phyloP scores from a whole-genome alignment of 352 stramenopile genomes.

The Thraustochytrium aureum region DNA sequence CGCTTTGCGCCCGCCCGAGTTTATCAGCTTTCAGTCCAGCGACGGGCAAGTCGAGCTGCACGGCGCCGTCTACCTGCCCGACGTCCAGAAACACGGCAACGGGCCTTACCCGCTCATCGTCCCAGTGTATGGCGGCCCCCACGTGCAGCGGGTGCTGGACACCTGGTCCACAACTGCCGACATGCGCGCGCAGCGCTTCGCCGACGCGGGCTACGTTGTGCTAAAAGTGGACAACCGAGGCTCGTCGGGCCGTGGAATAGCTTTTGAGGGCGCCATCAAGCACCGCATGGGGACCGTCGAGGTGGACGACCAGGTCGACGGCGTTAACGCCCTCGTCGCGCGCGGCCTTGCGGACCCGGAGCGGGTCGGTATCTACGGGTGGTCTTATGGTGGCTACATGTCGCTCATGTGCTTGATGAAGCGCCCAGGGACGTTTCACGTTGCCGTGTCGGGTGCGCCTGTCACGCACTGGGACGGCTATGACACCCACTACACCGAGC shows the following conservation, averaged over 20 bases:
- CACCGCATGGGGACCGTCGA: conserved; percentile 85
- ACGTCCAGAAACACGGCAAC: conserved; percentile 73
- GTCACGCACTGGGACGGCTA: conserved; percentile 98
- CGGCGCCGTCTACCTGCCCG: conserved; percentile 86
- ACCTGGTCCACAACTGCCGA: conserved; percentile 88
- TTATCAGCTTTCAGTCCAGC: conserved; percentile 69
- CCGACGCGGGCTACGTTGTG: conserved; percentile 79
- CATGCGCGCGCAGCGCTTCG: conserved; percentile 85
- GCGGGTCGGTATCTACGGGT: conserved; percentile 92
- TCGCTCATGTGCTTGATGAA: conserved; percentile 94
- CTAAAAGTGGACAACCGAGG: conserved; percentile 96
- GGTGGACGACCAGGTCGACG: conserved; percentile 74
- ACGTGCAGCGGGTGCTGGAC: conserved; percentile 90
- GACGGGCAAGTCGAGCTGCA: conserved; percentile 80
- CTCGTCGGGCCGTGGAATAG: conserved; percentile 72
- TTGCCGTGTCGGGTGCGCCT: conserved; percentile 90
- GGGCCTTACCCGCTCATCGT: conserved; percentile 93
- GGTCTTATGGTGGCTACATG: conserved; percentile 98
- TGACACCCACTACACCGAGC: conserved; percentile 98
- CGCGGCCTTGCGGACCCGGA: conserved; percentile 80
- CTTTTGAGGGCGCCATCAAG: conserved; percentile 91
- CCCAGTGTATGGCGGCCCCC: conserved; percentile 93
- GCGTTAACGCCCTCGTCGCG: conserved; percentile 65
- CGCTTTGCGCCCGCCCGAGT: conserved; percentile 56
- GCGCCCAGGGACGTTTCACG: conserved; percentile 90